These are phyloP conservation scores for Fusarium tupiense DNA, from an alignment of 2,329 filamentous ascomycete species.

Conservation along the genomic window DNA sequence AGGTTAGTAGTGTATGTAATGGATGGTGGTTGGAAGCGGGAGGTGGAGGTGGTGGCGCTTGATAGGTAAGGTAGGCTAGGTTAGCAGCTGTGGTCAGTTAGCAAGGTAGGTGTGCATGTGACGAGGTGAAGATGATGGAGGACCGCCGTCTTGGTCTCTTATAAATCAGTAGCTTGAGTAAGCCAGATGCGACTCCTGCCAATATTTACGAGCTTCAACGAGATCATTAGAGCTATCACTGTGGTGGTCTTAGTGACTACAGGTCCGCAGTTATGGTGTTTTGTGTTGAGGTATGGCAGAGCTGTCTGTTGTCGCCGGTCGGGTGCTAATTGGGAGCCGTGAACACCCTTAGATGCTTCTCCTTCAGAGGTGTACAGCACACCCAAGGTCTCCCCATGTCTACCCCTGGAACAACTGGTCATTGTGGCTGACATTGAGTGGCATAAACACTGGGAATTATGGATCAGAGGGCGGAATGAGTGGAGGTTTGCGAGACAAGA, in stretches of 20 bases:
- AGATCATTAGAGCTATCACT: conserved; percentile 1
- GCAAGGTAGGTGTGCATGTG: conserved; percentile 22
- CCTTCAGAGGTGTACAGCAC: neutral
- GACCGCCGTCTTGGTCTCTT: neutral
- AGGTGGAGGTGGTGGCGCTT: conserved; percentile 37
- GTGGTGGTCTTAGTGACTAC: neutral
- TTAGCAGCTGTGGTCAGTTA: neutral
- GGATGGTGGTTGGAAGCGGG: conserved; percentile 25
- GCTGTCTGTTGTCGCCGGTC: conserved; percentile 7
- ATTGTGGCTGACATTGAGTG: neutral
- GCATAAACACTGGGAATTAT: neutral
- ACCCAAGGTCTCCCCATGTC: neutral
- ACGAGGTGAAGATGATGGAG: conserved; percentile 1
- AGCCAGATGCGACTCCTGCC: neutral
- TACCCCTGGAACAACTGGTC: neutral
- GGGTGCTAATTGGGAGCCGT: neutral
- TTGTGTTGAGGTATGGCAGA: conserved; percentile 4
- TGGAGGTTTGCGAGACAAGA: neutral
- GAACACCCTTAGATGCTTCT: neutral
- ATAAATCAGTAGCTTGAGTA: neutral
- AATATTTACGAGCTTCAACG: neutral
- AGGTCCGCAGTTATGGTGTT: neutral
- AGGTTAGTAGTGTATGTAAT: neutral
- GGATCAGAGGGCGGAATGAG: neutral
- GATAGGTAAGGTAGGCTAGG: neutral